Percentiles rank a stretch among this genome's conserved stretches.
Conservation (phyloP, 1,284 basidiomycete genomes). For the Moesziomyces antarcticus region DNA sequence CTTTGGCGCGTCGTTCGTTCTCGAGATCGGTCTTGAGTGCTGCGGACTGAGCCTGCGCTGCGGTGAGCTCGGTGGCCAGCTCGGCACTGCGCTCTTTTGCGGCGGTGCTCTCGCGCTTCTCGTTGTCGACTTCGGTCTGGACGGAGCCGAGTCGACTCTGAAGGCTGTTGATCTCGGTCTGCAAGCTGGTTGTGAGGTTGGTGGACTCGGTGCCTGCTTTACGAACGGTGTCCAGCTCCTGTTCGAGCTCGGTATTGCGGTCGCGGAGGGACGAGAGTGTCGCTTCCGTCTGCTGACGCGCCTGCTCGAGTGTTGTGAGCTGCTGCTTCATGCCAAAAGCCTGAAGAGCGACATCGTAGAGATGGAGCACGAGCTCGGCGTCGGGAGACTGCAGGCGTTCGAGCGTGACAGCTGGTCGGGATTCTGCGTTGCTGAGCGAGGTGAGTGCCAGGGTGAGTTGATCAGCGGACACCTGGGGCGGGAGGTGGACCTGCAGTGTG, state of each 20-base stretch:
- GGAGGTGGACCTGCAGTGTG: constrained; percentile 23
- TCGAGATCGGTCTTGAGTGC: constrained; percentile 37
- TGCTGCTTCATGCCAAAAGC: constrained; percentile 22
- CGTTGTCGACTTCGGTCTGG: constrained; percentile 39
- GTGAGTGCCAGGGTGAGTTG: constrained; percentile 28
- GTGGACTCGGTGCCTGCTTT: constrained; percentile 11
- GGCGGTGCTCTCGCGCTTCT: constrained; percentile 38
- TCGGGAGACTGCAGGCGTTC: constrained; percentile 39
- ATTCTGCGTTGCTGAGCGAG: constrained; percentile 17
- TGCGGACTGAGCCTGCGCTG: constrained; percentile 34
- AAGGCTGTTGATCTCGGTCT: constrained; percentile 34
- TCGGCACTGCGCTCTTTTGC: constrained; percentile 25
- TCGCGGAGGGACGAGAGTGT: constrained; percentile 1
- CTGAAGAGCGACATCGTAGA: constrained; percentile 36
- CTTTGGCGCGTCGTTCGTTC: constrained; percentile 43
- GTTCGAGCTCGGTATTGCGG: constrained; percentile 22
- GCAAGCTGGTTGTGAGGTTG: constrained; percentile 35
- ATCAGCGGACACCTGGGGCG: constrained; percentile 22
- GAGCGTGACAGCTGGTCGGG: constrained; percentile 8
- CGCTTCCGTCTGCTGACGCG: constrained; percentile 8
- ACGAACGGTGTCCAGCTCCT: constrained; percentile 22
- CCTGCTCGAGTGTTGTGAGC: constrained; percentile 9
- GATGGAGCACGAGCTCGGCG: constrained; percentile 35
- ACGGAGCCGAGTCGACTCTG: constrained; percentile 36
- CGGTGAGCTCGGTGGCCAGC: constrained; percentile 30